phyloP scores from a whole-genome alignment of 1,139 yeast species.

The Eremothecium sinecaudum region DNA sequence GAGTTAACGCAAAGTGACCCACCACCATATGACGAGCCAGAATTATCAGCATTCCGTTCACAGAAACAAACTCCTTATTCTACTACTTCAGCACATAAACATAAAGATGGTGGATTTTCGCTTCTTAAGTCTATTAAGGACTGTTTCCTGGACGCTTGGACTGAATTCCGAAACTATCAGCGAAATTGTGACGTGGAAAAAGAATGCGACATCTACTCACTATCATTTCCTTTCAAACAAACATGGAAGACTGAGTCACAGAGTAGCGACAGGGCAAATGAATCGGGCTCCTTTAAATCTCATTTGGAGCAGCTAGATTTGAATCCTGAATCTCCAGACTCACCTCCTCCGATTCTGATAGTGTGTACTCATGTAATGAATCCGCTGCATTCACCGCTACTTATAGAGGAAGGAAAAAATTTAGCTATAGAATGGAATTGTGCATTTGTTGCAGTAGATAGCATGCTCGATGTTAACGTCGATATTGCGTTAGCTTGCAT shows the following conservation, averaged over 20 bases:
- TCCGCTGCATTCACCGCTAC: slow-evolving; percentile 46
- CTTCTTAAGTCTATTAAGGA: slow-evolving; percentile 41
- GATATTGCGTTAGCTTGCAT: slow-evolving; percentile 49
- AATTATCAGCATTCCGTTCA: neutral
- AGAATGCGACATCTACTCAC: slow-evolving; percentile 56
- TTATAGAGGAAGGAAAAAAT: slow-evolving; percentile 46
- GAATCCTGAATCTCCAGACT: slow-evolving; percentile 42
- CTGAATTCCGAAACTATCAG: slow-evolving; percentile 48
- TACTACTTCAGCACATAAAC: neutral
- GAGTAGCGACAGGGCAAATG: slow-evolving; percentile 17
- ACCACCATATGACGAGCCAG: slow-evolving; percentile 37
- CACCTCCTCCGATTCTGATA: slow-evolving; percentile 61
- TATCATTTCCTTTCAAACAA: slow-evolving; percentile 47
- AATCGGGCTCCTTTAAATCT: slow-evolving; percentile 20
- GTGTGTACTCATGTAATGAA: slow-evolving; percentile 54
- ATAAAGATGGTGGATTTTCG: slow-evolving; percentile 35
- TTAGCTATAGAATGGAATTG: slow-evolving; percentile 54
- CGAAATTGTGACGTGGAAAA: slow-evolving; percentile 50
- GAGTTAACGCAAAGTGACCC: slow-evolving; percentile 36
- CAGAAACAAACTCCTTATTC: slow-evolving; percentile 1
- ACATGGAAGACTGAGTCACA: slow-evolving; percentile 42
- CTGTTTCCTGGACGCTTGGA: slow-evolving; percentile 66
- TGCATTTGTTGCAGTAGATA: slow-evolving; percentile 54
- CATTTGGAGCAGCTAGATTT: slow-evolving; percentile 23
- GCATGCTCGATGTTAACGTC: slow-evolving; percentile 38